These are phyloP conservation scores for Rhizoclosmatium globosum DNA, from an alignment of 192 early-diverging fungal genomes.

Conservation along the genomic window DNA sequence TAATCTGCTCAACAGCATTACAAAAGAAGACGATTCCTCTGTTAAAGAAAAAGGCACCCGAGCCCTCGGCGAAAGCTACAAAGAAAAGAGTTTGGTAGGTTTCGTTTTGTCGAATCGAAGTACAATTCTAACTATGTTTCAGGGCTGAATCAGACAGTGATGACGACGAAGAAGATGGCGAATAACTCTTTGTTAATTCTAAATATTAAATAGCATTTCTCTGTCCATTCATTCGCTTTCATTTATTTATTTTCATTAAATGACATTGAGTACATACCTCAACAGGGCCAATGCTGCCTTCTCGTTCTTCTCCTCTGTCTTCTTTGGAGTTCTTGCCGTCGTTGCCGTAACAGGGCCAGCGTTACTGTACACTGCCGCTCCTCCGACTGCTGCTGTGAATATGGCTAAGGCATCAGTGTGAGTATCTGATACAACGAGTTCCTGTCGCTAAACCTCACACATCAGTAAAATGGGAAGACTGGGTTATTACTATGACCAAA, in stretches of 20 bases:
- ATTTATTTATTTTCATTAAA: background rate
- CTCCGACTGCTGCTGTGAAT: constrained; percentile 51
- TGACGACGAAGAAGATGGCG: constrained; percentile 4
- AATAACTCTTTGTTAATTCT: background rate
- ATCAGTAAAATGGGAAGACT: constrained; percentile 42
- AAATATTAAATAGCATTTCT: background rate
- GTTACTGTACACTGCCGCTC: constrained; percentile 37
- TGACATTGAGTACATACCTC: constrained; percentile 19
- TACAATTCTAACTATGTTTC: background rate
- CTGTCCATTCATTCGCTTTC: background rate
- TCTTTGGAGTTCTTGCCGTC: constrained; percentile 61
- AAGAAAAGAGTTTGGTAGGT: constrained; percentile 34
- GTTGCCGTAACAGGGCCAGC: constrained; percentile 60
- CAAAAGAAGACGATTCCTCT: constrained; percentile 28
- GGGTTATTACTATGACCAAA: constrained; percentile 48
- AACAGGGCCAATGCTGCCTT: constrained; percentile 63
- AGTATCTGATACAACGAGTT: background rate
- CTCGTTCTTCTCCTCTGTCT: constrained; percentile 68
- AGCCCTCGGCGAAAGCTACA: background rate
- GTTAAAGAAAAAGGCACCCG: background rate
- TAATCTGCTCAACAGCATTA: constrained; percentile 4
- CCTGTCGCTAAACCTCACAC: background rate
- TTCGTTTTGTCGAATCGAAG: background rate
- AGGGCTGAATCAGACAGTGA: constrained; percentile 25
- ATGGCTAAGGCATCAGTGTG: constrained; percentile 55